A percentile compares a stretch with the other conserved stretches of the same genome.
Evolutionary conservation across 768 basidiomycete genomes (phyloP).

Genomic region (Panaeolus cyanescens): DNA sequence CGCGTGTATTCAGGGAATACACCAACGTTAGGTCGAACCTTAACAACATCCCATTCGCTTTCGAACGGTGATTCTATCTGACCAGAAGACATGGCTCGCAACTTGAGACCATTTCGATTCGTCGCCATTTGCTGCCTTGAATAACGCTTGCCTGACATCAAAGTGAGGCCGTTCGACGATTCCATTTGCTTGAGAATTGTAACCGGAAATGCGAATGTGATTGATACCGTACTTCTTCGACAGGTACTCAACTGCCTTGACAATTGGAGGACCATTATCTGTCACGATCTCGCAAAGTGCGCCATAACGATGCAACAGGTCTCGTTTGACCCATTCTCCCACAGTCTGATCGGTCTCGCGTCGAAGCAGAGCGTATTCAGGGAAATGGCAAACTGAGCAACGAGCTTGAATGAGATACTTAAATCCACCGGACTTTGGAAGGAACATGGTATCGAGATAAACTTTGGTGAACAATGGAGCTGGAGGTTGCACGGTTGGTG

Average conservation of each 20-base stretch:
- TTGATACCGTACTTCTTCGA: constrained; percentile 15
- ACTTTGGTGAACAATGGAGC: constrained; percentile 32
- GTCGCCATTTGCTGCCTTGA: constrained; percentile 30
- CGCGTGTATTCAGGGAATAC: too few species aligned
- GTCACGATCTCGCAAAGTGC: constrained; percentile 38
- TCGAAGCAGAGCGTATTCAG: constrained; percentile 29
- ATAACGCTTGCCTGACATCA: constrained; percentile 24
- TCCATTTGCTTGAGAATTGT: constrained; percentile 41
- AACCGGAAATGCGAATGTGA: constrained; percentile 27
- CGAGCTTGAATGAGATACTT: constrained; percentile 37
- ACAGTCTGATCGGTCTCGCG: constrained; percentile 27
- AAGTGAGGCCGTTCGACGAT: constrained; percentile 31
- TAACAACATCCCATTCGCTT: background rate
- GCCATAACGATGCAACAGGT: constrained; percentile 33
- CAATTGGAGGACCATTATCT: constrained; percentile 33
- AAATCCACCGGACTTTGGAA: constrained; percentile 33
- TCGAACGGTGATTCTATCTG: constrained; percentile 29
- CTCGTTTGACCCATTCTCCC: constrained; percentile 29
- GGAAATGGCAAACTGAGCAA: constrained; percentile 32
- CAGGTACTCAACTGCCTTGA: constrained; percentile 13
- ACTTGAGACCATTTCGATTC: constrained; percentile 29
- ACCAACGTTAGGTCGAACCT: too few species aligned
- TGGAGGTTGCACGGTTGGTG: constrained; percentile 22
- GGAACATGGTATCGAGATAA: constrained; percentile 42
- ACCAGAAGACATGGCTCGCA: constrained; percentile 25